Conservation (phyloP, 768 basidiomycete genomes). For the Naganishia onofrii region DNA sequence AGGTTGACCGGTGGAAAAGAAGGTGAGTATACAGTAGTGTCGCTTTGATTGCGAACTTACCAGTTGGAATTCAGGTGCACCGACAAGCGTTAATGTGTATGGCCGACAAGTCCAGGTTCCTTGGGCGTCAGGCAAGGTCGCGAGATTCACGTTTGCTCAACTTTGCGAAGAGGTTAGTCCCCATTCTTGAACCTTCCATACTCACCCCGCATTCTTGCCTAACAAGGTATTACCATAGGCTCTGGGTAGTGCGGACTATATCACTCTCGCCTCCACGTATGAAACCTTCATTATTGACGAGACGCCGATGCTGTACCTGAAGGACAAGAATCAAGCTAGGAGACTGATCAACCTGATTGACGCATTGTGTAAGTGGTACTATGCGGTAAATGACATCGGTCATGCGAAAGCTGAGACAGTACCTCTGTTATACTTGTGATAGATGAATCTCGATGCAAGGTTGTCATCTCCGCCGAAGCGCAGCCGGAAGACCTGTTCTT, state of each 20-base stretch:
- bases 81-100: slow-evolving; percentile 56
- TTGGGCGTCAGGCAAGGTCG: slow-evolving; percentile 54
- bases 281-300: slow-evolving; percentile 58
- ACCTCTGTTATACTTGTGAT: not conserved
- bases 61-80: slow-evolving; percentile 16
- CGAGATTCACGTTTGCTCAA: slow-evolving; percentile 58
- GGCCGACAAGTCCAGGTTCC: slow-evolving; percentile 57
- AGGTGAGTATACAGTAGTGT: slow-evolving; percentile 12
- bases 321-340: slow-evolving; percentile 62
- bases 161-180: slow-evolving; percentile 61
- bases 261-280: slow-evolving; percentile 59
- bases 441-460: slow-evolving; percentile 50
- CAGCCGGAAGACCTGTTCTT: slow-evolving; percentile 59
- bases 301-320: slow-evolving; percentile 59
- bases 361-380: slow-evolving; percentile 57
- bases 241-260: slow-evolving; percentile 62
- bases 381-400: slow-evolving; percentile 14
- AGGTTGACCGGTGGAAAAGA: slow-evolving; percentile 19
- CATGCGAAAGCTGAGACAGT: not conserved
- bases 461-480: slow-evolving; percentile 42
- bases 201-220: slow-evolving; percentile 31
- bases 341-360: slow-evolving; percentile 65
- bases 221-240: slow-evolving; percentile 41
- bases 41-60: not conserved
- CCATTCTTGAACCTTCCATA: not conserved